Conservation (phyloP, 352 stramenopile species). For the Phytophthora citrophthora region DNA sequence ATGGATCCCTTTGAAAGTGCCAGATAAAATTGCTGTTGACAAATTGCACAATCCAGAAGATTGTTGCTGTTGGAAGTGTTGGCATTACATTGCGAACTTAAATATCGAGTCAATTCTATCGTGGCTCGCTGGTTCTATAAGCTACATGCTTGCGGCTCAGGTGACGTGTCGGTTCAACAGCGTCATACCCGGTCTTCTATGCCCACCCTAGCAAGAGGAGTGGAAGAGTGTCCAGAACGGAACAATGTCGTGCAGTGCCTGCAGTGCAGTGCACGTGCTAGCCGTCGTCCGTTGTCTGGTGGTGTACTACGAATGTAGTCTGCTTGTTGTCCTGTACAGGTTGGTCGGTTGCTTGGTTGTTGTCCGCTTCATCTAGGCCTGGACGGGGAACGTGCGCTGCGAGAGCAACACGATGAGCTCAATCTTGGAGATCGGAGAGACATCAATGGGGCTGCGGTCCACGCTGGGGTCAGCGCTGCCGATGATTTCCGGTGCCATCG, state of each 20-base stretch:
- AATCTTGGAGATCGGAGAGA: conserved; percentile 77
- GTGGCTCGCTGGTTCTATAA: conserved; percentile 32
- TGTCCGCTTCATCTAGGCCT: conserved; percentile 30
- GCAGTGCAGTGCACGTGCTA: conserved; percentile 5
- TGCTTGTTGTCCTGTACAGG: conserved; percentile 27
- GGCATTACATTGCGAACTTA: conserved; percentile 34
- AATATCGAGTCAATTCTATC: conserved; percentile 35
- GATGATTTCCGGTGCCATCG: conserved; percentile 65
- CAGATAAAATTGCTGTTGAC: conserved; percentile 18
- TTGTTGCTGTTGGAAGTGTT: conserved; percentile 29
- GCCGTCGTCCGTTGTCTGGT: conserved; percentile 17
- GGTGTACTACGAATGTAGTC: conserved; percentile 39
- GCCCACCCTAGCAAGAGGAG: conserved; percentile 23
- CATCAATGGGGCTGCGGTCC: conserved; percentile 77
- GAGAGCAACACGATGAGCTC: conserved; percentile 78
- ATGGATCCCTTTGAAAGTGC: conserved; percentile 15
- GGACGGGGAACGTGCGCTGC: conserved; percentile 73
- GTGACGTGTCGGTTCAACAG: conserved; percentile 8
- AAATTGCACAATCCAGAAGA: conserved; percentile 15
- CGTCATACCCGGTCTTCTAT: conserved; percentile 15
- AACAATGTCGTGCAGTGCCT: background rate
- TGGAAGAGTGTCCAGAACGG: conserved; percentile 16
- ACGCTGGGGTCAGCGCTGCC: conserved; percentile 69
- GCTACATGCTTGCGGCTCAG: conserved; percentile 22
- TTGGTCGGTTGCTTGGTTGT: background rate